Percentiles rank a stretch among this genome's conserved stretches.
These are phyloP conservation scores for Gossypium longicalyx DNA, from an alignment of 345 rosid genomes.

Conservation along the genomic window DNA sequence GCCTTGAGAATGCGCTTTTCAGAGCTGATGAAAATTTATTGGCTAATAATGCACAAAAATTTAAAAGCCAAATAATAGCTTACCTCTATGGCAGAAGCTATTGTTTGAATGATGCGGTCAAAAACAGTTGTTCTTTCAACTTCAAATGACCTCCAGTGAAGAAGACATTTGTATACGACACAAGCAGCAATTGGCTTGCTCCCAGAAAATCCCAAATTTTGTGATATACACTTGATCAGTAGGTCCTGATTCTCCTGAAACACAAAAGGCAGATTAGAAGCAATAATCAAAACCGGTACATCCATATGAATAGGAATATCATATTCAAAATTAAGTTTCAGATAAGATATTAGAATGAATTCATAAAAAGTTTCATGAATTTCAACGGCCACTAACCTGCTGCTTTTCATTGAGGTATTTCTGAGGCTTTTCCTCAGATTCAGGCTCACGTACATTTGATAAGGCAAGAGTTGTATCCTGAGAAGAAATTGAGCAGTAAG, in stretches of 20 bases:
- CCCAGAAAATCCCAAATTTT: conserved; percentile 87
- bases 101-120: conserved; percentile 94
- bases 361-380: not conserved
- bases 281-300: conserved; percentile 1
- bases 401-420: conserved; percentile 94
- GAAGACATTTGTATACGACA: conserved; percentile 86
- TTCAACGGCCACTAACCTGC: conserved; percentile 48
- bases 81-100: conserved; percentile 88
- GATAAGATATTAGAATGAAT: conserved; percentile 5
- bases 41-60: not conserved
- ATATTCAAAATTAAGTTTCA: not conserved
- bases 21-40: not conserved
- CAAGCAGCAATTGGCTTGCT: conserved; percentile 95
- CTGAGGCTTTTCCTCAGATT: conserved; percentile 97
- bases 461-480: conserved; percentile 64
- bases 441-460: conserved; percentile 69
- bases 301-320: conserved; percentile 1
- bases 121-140: conserved; percentile 89
- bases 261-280: conserved; percentile 17
- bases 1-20: conserved; percentile 11
- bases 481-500: conserved; percentile 16
- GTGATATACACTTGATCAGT: conserved; percentile 80
- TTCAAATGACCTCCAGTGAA: conserved; percentile 99
- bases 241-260: conserved; percentile 91
- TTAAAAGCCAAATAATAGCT: conserved; percentile 11